phyloP scores from a whole-genome alignment of 2,329 filamentous ascomycete species.

The Botryotinia globosa region DNA sequence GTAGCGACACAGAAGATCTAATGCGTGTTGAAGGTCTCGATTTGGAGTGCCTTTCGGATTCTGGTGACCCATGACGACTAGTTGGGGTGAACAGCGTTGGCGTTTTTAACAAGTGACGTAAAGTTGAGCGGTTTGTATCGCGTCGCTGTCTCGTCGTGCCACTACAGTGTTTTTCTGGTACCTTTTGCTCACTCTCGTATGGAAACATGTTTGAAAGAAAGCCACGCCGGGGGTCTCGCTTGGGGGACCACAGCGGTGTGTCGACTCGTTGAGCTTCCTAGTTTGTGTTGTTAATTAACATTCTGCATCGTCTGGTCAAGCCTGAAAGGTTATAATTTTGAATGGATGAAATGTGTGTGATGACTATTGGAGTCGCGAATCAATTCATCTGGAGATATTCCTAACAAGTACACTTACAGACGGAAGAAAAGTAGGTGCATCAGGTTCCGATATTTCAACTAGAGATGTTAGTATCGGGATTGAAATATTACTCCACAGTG shows the following conservation, averaged over 20 bases:
- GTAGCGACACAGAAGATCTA: not conserved
- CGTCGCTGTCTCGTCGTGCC: not conserved
- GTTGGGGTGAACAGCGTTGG: not conserved
- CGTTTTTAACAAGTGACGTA: constrained; percentile 2
- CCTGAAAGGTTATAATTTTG: not conserved
- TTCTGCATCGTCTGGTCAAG: not conserved
- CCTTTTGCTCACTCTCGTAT: not conserved
- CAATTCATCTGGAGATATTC: no score
- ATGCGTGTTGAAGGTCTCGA: not conserved
- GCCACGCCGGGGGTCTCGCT: constrained; percentile 23
- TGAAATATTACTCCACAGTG: not conserved
- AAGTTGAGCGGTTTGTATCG: not conserved
- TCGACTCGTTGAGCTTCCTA: constrained; percentile 37
- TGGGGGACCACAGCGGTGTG: constrained; percentile 34
- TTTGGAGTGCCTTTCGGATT: not conserved
- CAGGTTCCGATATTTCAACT: constrained; percentile 34
- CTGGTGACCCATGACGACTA: not conserved
- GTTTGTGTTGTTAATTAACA: not conserved
- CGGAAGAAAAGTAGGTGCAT: constrained; percentile 32
- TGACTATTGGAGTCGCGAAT: not conserved
- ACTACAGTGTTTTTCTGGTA: not conserved
- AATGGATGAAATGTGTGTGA: not conserved
- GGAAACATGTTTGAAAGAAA: constrained; percentile 29
- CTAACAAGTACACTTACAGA: constrained; percentile 31
- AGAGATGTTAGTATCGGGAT: not conserved